Evolutionary conservation across 2,329 filamentous ascomycete species (phyloP).

Genomic region (Nothophoma quercina): DNA sequence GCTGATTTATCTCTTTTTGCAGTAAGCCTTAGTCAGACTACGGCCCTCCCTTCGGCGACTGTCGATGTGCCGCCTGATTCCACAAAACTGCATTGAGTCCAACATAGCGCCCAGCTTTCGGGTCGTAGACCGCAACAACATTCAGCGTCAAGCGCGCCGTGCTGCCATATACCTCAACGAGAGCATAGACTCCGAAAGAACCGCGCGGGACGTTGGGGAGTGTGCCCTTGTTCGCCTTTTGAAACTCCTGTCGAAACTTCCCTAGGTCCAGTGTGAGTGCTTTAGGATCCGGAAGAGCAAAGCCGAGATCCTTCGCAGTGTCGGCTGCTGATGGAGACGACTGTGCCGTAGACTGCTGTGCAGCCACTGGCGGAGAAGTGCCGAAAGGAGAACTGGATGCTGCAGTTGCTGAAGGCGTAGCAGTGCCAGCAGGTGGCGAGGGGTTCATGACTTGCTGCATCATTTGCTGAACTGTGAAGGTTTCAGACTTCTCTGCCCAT

Average conservation of each 20-base stretch:
- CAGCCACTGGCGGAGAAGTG: slow-evolving; percentile 21
- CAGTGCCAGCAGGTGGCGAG: slow-evolving; percentile 9
- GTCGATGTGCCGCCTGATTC: slow-evolving; percentile 41
- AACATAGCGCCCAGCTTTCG: slow-evolving; percentile 50
- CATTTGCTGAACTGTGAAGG: slow-evolving; percentile 22
- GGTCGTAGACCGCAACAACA: slow-evolving; percentile 56
- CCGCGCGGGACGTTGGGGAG: slow-evolving; percentile 52
- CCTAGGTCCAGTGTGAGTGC: slow-evolving; percentile 37
- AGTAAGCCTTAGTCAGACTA: not conserved
- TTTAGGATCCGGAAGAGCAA: slow-evolving; percentile 37
- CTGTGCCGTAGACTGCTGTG: slow-evolving; percentile 20
- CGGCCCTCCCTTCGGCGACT: slow-evolving; percentile 48
- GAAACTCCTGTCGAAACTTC: slow-evolving; percentile 34
- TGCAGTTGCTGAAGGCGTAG: slow-evolving; percentile 8
- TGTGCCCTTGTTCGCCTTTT: slow-evolving; percentile 26
- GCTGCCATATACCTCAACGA: slow-evolving; percentile 56
- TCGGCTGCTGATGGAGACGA: slow-evolving; percentile 17
- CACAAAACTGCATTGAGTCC: slow-evolving; percentile 34
- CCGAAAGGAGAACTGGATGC: slow-evolving; percentile 18
- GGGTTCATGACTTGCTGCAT: slow-evolving; percentile 19
- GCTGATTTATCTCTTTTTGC: not conserved
- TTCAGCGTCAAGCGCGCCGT: slow-evolving; percentile 54
- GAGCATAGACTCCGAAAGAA: slow-evolving; percentile 53
- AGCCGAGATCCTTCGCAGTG: slow-evolving; percentile 28
- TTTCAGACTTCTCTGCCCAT: slow-evolving; percentile 27